These are phyloP conservation scores for Vinca major DNA, from an alignment of 305 asterid genomes.

Conservation along the genomic window DNA sequence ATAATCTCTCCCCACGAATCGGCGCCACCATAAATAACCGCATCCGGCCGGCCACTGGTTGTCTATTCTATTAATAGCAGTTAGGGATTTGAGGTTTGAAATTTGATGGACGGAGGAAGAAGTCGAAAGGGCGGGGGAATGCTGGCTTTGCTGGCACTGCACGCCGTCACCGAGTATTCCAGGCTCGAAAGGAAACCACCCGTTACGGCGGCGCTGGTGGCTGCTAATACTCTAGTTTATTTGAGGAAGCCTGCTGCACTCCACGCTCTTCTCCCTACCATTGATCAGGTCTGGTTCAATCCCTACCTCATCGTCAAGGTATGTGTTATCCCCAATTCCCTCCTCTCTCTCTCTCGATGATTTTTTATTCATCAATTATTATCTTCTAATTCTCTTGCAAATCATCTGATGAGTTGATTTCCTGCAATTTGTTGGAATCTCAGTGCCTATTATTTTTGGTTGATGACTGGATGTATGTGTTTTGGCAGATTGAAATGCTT, in stretches of 20 bases:
- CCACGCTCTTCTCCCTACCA: conserved; percentile 44
- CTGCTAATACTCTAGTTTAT: conserved; percentile 64
- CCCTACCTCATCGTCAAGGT: conserved; percentile 79
- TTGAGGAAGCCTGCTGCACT: conserved; percentile 56
- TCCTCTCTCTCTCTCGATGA: not conserved
- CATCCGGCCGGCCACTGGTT: no score
- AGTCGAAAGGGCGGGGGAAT: conserved; percentile 32
- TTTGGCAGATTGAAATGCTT: not conserved
- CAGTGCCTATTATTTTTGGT: not conserved
- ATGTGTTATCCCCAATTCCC: not conserved
- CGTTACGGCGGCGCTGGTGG: conserved; percentile 66
- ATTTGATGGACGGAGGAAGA: conserved; percentile 19
- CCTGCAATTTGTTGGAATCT: not conserved
- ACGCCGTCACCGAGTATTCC: conserved; percentile 57
- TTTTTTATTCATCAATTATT: not conserved
- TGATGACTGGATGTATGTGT: not conserved
- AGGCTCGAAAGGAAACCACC: conserved; percentile 71
- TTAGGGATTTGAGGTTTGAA: not conserved
- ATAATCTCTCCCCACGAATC: no score
- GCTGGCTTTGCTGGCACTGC: conserved; percentile 55
- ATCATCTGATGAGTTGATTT: not conserved
- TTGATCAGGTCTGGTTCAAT: conserved; percentile 72
- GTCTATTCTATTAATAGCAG: no score
- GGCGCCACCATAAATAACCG: no score
- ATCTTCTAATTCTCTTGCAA: not conserved